phyloP scores from a whole-genome alignment of 2,329 filamentous ascomycete genomes.

The Paracorniculantispora psalliotae region DNA sequence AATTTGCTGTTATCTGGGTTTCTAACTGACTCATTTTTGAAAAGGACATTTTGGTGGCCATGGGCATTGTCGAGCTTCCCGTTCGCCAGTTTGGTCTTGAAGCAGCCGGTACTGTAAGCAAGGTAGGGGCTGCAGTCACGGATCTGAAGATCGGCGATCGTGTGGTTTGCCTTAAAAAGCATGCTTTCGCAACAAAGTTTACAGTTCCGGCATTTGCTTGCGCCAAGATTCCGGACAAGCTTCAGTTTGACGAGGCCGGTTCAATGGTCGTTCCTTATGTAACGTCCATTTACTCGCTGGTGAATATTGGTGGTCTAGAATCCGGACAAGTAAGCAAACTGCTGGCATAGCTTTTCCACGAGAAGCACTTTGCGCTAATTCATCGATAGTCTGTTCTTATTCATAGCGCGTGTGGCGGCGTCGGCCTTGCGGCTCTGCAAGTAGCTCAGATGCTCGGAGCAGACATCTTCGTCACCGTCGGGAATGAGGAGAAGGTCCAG shows the following conservation, averaged over 20 bases:
- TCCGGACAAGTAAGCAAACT: neutral
- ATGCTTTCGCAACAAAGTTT: constrained; percentile 25
- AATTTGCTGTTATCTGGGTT: constrained; percentile 8
- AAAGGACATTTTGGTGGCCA: constrained; percentile 34
- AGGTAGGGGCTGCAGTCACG: constrained; percentile 23
- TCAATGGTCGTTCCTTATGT: constrained; percentile 30
- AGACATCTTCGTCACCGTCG: constrained; percentile 26
- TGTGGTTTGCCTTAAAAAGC: constrained; percentile 23
- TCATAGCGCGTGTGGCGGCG: constrained; percentile 28
- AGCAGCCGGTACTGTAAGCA: constrained; percentile 25
- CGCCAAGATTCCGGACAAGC: constrained; percentile 29
- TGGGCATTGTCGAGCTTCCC: constrained; percentile 24
- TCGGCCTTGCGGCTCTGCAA: constrained; percentile 28
- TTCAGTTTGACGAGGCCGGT: constrained; percentile 32
- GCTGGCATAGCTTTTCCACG: constrained; percentile 26
- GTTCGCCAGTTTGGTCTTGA: constrained; percentile 25
- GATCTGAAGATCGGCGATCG: constrained; percentile 30
- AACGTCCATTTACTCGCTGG: constrained; percentile 23
- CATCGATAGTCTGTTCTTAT: constrained; percentile 29
- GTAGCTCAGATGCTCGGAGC: constrained; percentile 23
- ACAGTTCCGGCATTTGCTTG: constrained; percentile 20
- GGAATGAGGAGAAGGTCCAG: constrained; percentile 25
- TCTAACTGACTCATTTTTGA: neutral
- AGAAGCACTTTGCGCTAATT: constrained; percentile 29
- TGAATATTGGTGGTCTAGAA: neutral